Conservation (phyloP, 1,284 basidiomycete species). For the Trametes versicolor region DNA sequence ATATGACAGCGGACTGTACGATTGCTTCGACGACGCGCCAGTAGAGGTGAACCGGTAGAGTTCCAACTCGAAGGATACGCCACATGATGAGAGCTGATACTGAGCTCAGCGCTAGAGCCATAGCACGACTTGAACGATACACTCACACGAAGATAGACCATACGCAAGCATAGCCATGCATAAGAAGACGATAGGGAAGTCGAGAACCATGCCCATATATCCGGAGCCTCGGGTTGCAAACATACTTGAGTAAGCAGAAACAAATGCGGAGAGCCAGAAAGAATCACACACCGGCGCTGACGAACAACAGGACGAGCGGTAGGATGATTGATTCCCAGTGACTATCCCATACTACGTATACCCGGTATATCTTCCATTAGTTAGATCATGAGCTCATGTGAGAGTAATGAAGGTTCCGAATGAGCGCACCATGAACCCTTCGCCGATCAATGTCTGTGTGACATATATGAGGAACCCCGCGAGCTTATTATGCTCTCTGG, state of each 20-base stretch:
- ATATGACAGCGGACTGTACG: constrained; percentile 1
- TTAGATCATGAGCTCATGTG: background rate
- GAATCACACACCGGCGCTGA: background rate
- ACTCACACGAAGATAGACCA: too few relatives aligned
- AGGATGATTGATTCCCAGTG: background rate
- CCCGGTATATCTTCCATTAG: constrained; percentile 5
- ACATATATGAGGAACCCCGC: background rate
- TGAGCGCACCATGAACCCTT: constrained; percentile 1
- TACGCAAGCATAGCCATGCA: too few relatives aligned
- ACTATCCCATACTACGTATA: background rate
- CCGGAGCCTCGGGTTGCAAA: too few relatives aligned
- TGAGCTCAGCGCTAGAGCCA: too few relatives aligned
- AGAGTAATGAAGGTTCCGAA: background rate
- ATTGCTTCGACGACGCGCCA: constrained; percentile 2
- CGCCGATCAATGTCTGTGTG: constrained; percentile 1
- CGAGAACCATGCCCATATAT: too few relatives aligned
- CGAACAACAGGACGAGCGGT: background rate
- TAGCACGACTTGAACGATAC: too few relatives aligned
- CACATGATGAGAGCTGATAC: background rate
- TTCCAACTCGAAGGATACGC: background rate
- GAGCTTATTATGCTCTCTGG: too few relatives aligned
- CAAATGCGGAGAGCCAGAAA: too few relatives aligned
- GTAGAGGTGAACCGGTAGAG: background rate
- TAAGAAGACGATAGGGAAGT: too few relatives aligned
- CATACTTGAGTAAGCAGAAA: too few relatives aligned